A percentile compares a stretch with the other conserved stretches of the same genome.
These are phyloP conservation scores for Entonaema liquescens DNA, from an alignment of 495 filamentous ascomycete species.

Conservation along the genomic window DNA sequence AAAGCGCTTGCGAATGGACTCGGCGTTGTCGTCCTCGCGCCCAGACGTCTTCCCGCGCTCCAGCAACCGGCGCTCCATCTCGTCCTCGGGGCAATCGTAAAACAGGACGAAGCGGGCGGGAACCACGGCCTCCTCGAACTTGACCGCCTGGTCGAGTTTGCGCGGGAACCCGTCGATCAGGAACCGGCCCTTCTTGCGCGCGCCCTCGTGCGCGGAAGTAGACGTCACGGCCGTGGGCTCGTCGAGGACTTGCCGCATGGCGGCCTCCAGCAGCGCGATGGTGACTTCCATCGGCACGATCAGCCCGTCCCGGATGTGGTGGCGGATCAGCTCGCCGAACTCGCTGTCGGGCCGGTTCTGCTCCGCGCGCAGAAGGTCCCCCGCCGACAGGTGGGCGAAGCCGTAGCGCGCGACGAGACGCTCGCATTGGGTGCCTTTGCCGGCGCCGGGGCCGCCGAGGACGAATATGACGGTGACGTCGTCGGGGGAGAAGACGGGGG, in stretches of 20 bases:
- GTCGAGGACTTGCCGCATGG: conserved; percentile 74
- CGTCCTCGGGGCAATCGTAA: conserved; percentile 87
- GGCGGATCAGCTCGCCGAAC: conserved; percentile 88
- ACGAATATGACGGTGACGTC: conserved; percentile 90
- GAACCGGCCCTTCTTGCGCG: conserved; percentile 62
- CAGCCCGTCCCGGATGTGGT: conserved; percentile 88
- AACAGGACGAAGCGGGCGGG: conserved; percentile 85
- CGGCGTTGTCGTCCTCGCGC: conserved; percentile 89
- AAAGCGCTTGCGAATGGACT: conserved; percentile 96
- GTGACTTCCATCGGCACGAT: conserved; percentile 99
- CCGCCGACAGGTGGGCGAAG: conserved; percentile 92
- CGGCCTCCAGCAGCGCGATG: conserved; percentile 89
- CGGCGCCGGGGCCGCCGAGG: conserved; percentile 79
- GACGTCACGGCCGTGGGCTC: conserved; percentile 39
- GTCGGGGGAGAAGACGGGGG: conserved; percentile 79
- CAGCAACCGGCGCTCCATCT: conserved; percentile 82
- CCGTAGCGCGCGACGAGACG: conserved; percentile 88
- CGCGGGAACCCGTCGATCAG: conserved; percentile 95
- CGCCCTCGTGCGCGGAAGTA: background rate
- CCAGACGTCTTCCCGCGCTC: conserved; percentile 93
- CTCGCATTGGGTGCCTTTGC: conserved; percentile 88
- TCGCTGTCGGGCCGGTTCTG: conserved; percentile 84
- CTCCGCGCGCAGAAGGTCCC: conserved; percentile 92
- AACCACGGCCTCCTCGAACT: conserved; percentile 91
- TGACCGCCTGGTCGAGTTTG: conserved; percentile 93